Evolutionary conservation across 176 grass and related monocot genomes (phyloP).

Genomic region (Elymus sibiricus): DNA sequence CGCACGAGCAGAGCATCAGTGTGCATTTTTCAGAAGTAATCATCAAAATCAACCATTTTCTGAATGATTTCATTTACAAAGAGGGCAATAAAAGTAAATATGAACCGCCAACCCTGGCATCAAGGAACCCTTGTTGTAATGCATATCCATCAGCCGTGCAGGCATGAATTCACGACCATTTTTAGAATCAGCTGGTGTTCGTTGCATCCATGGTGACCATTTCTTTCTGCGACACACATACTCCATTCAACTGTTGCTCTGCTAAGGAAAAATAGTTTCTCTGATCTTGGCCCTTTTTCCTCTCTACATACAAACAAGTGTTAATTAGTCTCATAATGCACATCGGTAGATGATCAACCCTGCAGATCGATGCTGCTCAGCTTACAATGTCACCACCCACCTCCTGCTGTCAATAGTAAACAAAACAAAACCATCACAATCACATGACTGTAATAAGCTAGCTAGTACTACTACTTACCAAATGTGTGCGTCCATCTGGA

Average conservation of each 20-base stretch:
- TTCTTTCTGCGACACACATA: neutral
- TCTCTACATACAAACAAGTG: neutral
- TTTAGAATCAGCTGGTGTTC: neutral
- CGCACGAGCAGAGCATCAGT: neutral
- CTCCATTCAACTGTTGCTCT: neutral
- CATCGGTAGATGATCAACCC: neutral
- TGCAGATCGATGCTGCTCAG: neutral
- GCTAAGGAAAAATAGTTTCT: neutral
- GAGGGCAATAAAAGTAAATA: neutral
- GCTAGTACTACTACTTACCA: neutral
- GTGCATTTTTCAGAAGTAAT: neutral
- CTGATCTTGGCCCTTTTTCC: too few relatives aligned
- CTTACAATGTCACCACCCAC: neutral
- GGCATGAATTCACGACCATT: neutral
- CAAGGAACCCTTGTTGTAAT: neutral
- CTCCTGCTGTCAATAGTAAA: neutral
- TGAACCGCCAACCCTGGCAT: neutral
- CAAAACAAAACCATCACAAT: neutral
- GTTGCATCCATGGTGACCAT: neutral
- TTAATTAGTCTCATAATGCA: neutral
- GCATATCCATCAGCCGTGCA: constrained; percentile 7
- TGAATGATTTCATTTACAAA: neutral
- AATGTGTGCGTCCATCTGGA: constrained; percentile 7
- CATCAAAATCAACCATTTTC: neutral
- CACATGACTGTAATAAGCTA: constrained; percentile 14